Evolutionary conservation across 148 eudicot genomes (phyloP).

Genomic region (Cornus kousa): DNA sequence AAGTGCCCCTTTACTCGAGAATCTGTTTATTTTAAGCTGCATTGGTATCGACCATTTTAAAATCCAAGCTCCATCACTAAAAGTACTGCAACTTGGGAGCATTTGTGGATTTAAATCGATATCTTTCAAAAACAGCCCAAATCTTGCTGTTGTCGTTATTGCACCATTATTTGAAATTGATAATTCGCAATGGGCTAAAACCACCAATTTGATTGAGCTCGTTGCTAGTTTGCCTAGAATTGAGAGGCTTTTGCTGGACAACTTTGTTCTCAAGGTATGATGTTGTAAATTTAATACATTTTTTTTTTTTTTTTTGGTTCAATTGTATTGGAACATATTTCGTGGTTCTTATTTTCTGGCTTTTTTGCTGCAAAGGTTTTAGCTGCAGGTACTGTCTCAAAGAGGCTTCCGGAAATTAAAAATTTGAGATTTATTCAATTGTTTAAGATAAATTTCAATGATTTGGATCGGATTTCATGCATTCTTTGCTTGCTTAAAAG

Average conservation of each 20-base stretch:
- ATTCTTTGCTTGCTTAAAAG: no score
- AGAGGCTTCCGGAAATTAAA: no score
- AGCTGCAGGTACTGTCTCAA: no score
- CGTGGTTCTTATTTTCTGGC: no score
- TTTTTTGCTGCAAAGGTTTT: no score
- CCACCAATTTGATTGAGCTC: not conserved
- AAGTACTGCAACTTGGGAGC: fast-evolving
- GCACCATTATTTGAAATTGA: not conserved
- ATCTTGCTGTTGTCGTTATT: not conserved
- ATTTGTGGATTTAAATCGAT: not conserved
- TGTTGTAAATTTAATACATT: no score
- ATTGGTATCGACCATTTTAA: not conserved
- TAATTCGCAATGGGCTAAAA: not conserved
- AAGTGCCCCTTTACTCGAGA: not conserved
- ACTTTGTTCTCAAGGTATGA: not conserved
- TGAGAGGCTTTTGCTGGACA: not conserved
- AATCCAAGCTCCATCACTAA: not conserved
- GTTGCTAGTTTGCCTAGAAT: conserved; percentile 4
- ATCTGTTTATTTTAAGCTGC: fast-evolving
- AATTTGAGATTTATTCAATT: not conserved
- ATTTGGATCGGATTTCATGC: no score
- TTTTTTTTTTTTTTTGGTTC: not conserved
- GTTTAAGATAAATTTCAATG: not conserved
- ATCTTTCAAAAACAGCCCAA: not conserved
- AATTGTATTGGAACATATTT: no score